Conservation (phyloP, 192 early-diverging fungal species). For the Backusella luteola region DNA sequence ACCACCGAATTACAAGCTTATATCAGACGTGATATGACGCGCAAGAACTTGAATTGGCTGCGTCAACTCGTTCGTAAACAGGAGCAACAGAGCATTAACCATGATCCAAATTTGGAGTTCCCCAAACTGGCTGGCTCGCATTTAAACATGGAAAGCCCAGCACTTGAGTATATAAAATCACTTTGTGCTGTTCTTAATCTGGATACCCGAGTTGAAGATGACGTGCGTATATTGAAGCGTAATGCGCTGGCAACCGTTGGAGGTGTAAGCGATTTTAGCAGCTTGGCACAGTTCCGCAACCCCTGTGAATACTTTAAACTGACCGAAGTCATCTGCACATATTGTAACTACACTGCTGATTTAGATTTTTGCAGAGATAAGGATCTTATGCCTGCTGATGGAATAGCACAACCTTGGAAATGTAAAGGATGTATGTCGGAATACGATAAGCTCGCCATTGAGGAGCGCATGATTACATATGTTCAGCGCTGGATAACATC, state of each 20-base stretch:
- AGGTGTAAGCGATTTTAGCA: conserved; percentile 74
- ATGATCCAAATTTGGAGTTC: conserved; percentile 31
- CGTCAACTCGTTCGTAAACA: conserved; percentile 54
- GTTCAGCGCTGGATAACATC: conserved; percentile 61
- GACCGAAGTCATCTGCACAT: conserved; percentile 81
- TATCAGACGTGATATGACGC: conserved; percentile 58
- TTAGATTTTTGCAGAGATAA: conserved; percentile 89
- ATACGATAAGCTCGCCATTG: conserved; percentile 79
- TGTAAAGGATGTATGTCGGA: conserved; percentile 77
- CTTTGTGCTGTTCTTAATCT: conserved; percentile 76
- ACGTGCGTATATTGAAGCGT: conserved; percentile 81
- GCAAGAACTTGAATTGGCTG: conserved; percentile 62
- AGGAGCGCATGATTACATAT: conserved; percentile 79
- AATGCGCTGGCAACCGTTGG: conserved; percentile 73
- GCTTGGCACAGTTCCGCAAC: conserved; percentile 75
- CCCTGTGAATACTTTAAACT: conserved; percentile 82
- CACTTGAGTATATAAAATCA: conserved; percentile 83
- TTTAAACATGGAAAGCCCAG: conserved; percentile 61
- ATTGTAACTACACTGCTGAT: conserved; percentile 83
- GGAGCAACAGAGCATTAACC: neutral
- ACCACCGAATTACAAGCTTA: conserved; percentile 41
- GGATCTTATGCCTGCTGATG: conserved; percentile 57
- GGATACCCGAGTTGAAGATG: conserved; percentile 65
- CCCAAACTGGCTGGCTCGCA: conserved; percentile 64
- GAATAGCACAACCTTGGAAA: conserved; percentile 54